Base-by-base conservation (phyloP, 208 protist genomes). In the Trypanosoma brucei region DNA sequence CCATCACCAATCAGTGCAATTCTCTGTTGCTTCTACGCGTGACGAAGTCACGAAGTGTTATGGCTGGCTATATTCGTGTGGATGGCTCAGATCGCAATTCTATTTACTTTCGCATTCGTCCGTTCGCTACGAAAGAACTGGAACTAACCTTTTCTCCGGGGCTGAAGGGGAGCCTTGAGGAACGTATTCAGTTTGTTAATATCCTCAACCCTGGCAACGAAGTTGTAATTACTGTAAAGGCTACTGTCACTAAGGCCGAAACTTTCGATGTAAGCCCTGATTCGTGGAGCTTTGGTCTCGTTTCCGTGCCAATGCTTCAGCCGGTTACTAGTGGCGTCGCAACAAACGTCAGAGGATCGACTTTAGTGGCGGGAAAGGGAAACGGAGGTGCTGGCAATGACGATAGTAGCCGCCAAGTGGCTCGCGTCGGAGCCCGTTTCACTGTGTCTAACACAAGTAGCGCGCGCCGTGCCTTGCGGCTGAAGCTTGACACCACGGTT, bases 191-290 rank as follows among this genome's bases (percentile, higher is more conserved):
- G 38, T 50, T 94, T 11, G 77, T 63, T 2, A 94, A 94, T 53
- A 65, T 94, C 14, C 65, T 94, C 1, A 76, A 88, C 45, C 85
- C 86, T 5, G 48, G 72, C 5, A 92, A 92, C 52, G 70, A 76
- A 30, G 75, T 83, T 5, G 78, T 62, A 1, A 71, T 92, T 51
- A 91, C 85, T 13, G 53, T 94, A 31, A 94, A 94, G 65, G 88
- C 88, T 30, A 80, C 66, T 0, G 85, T 94, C 3, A 91, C 65
- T 35, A 94, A 94, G 63, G 85, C 78, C 0, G 88, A 94, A 67
- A 94, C 88, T 7, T 94, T 94, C 61, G 88, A 94, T 44, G 77
- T 94, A 8, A 88, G 76, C 45, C 88, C 88, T 3, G 83, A 91
- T 54, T 86, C 81, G 40, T 92, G 84, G 83, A 90, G 68, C 36